These are phyloP conservation scores for Globisporangium orthogonon DNA, from an alignment of 352 stramenopile genomes.

Conservation along the genomic window DNA sequence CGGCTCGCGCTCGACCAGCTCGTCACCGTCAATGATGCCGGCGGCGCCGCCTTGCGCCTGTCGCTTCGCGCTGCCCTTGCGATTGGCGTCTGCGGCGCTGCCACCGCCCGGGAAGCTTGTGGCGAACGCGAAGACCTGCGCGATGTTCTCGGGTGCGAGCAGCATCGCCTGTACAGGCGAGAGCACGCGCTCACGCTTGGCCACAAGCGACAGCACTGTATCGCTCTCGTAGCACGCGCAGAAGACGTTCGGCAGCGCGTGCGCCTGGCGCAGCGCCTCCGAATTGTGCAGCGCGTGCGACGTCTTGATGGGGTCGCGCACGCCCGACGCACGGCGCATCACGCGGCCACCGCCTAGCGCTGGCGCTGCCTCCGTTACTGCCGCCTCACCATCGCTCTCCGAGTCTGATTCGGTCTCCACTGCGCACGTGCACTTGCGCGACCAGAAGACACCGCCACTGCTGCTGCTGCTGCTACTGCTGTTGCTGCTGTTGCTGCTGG, in stretches of 20 bases:
- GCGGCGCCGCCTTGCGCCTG: background rate
- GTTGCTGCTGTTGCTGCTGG: background rate
- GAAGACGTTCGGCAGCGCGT: constrained; percentile 65
- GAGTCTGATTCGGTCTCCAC: constrained; percentile 71
- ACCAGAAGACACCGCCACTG: constrained; percentile 6
- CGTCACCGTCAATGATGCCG: background rate
- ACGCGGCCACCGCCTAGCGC: constrained; percentile 11
- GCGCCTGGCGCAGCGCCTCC: constrained; percentile 51
- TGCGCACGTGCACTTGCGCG: constrained; percentile 62
- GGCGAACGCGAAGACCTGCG: constrained; percentile 56
- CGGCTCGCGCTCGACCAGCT: background rate
- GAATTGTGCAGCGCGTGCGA: constrained; percentile 72
- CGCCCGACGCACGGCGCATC: constrained; percentile 25
- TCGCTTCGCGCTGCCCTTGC: constrained; percentile 3
- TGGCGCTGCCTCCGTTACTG: background rate
- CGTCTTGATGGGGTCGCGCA: constrained; percentile 48
- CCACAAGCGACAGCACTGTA: constrained; percentile 52
- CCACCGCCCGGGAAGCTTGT: constrained; percentile 20
- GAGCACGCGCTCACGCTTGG: constrained; percentile 48
- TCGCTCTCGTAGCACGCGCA: constrained; percentile 72
- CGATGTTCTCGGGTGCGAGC: constrained; percentile 50
- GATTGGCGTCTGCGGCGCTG: background rate
- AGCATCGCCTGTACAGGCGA: constrained; percentile 64
- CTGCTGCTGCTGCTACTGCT: background rate
- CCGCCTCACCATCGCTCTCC: constrained; percentile 28